Evolutionary conservation across 306 rosid genomes (phyloP).

Genomic region (Fragaria nilgerrensis): DNA sequence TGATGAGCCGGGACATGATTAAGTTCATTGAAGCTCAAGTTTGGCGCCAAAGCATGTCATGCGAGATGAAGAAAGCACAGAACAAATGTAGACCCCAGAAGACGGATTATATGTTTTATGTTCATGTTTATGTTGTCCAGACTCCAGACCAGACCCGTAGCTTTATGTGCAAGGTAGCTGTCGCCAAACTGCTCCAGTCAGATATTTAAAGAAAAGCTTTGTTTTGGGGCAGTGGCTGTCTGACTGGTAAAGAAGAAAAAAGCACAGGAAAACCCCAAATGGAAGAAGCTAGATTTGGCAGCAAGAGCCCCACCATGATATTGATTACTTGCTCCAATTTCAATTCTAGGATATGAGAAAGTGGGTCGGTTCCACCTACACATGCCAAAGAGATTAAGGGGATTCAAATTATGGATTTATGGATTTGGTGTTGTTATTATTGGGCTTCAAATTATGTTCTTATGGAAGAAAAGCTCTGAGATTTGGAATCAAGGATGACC

Average conservation of each 20-base stretch:
- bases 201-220: slow-evolving; percentile 3
- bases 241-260: neutral
- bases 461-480: neutral
- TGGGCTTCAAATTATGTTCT: slow-evolving; percentile 20
- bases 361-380: slow-evolving; percentile 38
- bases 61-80: neutral
- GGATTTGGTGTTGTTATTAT: slow-evolving; percentile 14
- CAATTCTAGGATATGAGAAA: slow-evolving; percentile 15
- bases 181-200: slow-evolving; percentile 19
- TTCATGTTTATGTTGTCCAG: neutral
- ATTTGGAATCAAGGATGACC: neutral
- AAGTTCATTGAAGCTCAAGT: neutral
- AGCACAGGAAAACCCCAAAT: neutral
- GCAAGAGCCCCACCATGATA: slow-evolving; percentile 28
- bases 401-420: slow-evolving; percentile 14
- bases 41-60: neutral
- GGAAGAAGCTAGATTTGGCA: slow-evolving; percentile 12
- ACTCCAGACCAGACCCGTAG: neutral
- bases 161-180: slow-evolving; percentile 16
- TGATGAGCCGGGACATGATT: neutral
- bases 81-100: slow-evolving; percentile 19
- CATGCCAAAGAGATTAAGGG: slow-evolving; percentile 23
- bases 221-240: slow-evolving; percentile 10
- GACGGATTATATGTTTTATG: neutral
- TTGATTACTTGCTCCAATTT: slow-evolving; percentile 15